These are phyloP conservation scores for Allium cepa DNA, from an alignment of 106 monocot genomes.

Conservation along the genomic window DNA sequence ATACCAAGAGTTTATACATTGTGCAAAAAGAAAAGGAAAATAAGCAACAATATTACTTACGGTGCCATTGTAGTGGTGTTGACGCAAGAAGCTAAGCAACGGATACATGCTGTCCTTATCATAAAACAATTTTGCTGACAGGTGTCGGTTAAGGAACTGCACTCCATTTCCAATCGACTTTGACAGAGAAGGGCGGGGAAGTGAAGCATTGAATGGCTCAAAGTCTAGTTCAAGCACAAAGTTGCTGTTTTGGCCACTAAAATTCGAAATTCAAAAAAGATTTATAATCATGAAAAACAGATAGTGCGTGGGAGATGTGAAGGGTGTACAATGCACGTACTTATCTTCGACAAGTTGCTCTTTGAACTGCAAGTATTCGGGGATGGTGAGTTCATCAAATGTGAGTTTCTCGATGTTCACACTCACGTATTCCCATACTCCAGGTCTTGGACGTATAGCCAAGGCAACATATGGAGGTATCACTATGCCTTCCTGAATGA, in stretches of 20 bases:
- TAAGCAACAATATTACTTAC: background rate
- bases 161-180: constrained; percentile 75
- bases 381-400: constrained; percentile 32
- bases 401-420: constrained; percentile 46
- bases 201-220: constrained; percentile 70
- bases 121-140: constrained; percentile 68
- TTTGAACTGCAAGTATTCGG: constrained; percentile 67
- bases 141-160: constrained; percentile 70
- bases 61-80: constrained; percentile 56
- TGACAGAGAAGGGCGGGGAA: constrained; percentile 55
- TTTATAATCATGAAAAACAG: no score
- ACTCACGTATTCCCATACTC: constrained; percentile 52
- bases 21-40: background rate
- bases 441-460: constrained; percentile 58
- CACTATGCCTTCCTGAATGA: constrained; percentile 50
- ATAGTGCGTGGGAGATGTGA: no score
- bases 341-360: constrained; percentile 56
- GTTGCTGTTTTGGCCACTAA: constrained; percentile 21
- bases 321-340: constrained; percentile 13
- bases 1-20: background rate
- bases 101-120: constrained; percentile 66
- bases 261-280: no score
- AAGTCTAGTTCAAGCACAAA: constrained; percentile 71
- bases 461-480: constrained; percentile 51
- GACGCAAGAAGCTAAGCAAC: constrained; percentile 47